A percentile compares a stretch with the other conserved stretches of the same genome.
Evolutionary conservation across 1,139 yeast genomes (phyloP).

Genomic region (Lodderomyces pseudojiufengensis): DNA sequence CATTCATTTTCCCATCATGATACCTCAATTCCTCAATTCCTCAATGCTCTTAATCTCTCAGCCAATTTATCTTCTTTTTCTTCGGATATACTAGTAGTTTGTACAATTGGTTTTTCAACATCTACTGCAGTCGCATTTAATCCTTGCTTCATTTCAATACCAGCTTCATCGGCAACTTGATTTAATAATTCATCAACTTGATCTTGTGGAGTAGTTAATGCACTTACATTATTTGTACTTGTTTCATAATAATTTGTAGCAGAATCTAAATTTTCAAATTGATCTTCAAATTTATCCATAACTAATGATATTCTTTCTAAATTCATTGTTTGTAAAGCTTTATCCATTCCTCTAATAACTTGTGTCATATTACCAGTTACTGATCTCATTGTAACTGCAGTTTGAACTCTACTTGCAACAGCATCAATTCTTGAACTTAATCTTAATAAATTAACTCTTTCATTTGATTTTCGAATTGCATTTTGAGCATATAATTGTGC

Average conservation of each 20-base stretch:
- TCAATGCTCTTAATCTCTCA: slow-evolving; percentile 79
- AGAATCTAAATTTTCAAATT: slow-evolving; percentile 94
- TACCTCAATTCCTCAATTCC: slow-evolving; percentile 19
- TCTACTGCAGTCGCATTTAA: slow-evolving; percentile 55
- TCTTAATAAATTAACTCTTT: slow-evolving; percentile 74
- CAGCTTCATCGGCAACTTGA: slow-evolving; percentile 97
- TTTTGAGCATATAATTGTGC: slow-evolving; percentile 94
- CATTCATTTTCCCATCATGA: too few species aligned
- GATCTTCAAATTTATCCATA: slow-evolving; percentile 96
- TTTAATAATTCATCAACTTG: slow-evolving; percentile 90
- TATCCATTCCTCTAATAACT: slow-evolving; percentile 94
- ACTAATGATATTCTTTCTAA: slow-evolving; percentile 86
- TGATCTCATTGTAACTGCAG: slow-evolving; percentile 95
- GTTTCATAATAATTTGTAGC: slow-evolving; percentile 89
- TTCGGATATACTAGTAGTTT: slow-evolving; percentile 43
- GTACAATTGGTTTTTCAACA: slow-evolving; percentile 37
- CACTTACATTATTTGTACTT: slow-evolving; percentile 85
- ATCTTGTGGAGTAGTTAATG: slow-evolving; percentile 88
- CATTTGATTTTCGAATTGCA: slow-evolving; percentile 89
- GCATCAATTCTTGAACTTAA: slow-evolving; percentile 91
- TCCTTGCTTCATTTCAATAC: slow-evolving; percentile 86
- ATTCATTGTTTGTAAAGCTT: slow-evolving; percentile 94
- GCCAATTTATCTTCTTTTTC: slow-evolving; percentile 86
- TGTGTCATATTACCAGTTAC: slow-evolving; percentile 93
- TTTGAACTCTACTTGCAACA: slow-evolving; percentile 92